These are phyloP conservation scores for Coemansia sp. DNA, from an alignment of 192 early-diverging fungal genomes.

Conservation along the genomic window DNA sequence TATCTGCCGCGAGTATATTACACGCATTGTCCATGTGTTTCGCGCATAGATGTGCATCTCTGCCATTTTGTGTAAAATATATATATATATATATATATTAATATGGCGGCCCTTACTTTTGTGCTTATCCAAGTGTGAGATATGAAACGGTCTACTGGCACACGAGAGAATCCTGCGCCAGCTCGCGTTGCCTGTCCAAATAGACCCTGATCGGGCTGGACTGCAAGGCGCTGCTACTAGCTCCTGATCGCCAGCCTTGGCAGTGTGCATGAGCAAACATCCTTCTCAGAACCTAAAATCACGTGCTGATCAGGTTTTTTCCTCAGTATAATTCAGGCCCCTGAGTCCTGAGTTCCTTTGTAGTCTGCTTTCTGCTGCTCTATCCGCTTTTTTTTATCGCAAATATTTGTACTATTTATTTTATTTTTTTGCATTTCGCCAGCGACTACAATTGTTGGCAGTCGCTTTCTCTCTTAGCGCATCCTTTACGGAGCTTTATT, in stretches of 20 bases:
- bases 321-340: not conserved
- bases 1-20: slow-evolving; percentile 76
- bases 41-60: slow-evolving; percentile 54
- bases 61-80: not conserved
- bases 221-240: slow-evolving; percentile 7
- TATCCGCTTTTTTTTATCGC: not conserved
- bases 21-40: slow-evolving; percentile 71
- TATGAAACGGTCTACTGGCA: not conserved
- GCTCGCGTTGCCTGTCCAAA: not conserved
- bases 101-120: not conserved
- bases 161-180: not conserved
- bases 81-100: not conserved
- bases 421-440: not conserved
- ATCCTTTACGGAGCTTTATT: not conserved
- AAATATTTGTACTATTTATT: not conserved
- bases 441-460: not conserved
- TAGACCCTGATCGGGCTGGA: not conserved
- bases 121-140: not conserved
- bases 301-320: not conserved
- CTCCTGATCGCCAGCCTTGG: slow-evolving; percentile 1
- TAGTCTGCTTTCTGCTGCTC: not conserved
- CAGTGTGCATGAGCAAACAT: not conserved
- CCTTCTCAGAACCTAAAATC: not conserved
- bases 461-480: not conserved
- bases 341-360: not conserved